Percentiles rank a stretch among this genome's conserved stretches.
Evolutionary conservation across 1,284 basidiomycete genomes (phyloP).

Genomic region (Microbotryomycetes sp.): DNA sequence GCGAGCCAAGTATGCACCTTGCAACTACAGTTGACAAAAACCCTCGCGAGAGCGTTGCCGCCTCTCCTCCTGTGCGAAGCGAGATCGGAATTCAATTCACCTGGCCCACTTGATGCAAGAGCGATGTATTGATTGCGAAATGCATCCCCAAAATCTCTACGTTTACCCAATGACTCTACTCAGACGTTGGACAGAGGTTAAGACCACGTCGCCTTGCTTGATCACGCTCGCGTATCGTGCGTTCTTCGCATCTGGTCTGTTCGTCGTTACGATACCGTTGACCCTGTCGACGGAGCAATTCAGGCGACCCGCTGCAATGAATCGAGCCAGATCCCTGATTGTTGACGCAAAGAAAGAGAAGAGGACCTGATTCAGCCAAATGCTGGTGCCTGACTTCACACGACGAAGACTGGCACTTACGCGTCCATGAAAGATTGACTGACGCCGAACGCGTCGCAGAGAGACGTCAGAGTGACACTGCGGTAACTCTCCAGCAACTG

Average conservation of each 20-base stretch:
- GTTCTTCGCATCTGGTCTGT: constrained; percentile 72
- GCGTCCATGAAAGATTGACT: constrained; percentile 79
- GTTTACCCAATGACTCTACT: constrained; percentile 37
- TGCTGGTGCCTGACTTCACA: too few relatives aligned
- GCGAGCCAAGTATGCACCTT: too few relatives aligned
- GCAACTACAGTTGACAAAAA: too few relatives aligned
- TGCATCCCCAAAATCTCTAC: not conserved
- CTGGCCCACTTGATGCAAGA: too few relatives aligned
- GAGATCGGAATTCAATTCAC: too few relatives aligned
- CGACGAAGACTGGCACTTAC: constrained; percentile 46
- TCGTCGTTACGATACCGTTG: constrained; percentile 88
- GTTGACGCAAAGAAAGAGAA: not conserved
- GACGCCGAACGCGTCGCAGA: constrained; percentile 85
- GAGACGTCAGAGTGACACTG: constrained; percentile 79
- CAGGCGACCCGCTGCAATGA: constrained; percentile 84
- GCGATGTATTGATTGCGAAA: too few relatives aligned
- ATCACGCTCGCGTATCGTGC: constrained; percentile 85
- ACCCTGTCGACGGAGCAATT: constrained; percentile 93
- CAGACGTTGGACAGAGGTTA: constrained; percentile 51
- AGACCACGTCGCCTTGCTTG: constrained; percentile 77
- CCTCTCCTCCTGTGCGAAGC: too few relatives aligned
- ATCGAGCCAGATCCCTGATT: constrained; percentile 83
- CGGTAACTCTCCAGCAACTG: constrained; percentile 89
- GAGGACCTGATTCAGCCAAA: constrained; percentile 3
- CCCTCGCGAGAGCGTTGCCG: too few relatives aligned